Evolutionary conservation across 768 basidiomycete species (phyloP).

Genomic region (Boletus sensibilis): DNA sequence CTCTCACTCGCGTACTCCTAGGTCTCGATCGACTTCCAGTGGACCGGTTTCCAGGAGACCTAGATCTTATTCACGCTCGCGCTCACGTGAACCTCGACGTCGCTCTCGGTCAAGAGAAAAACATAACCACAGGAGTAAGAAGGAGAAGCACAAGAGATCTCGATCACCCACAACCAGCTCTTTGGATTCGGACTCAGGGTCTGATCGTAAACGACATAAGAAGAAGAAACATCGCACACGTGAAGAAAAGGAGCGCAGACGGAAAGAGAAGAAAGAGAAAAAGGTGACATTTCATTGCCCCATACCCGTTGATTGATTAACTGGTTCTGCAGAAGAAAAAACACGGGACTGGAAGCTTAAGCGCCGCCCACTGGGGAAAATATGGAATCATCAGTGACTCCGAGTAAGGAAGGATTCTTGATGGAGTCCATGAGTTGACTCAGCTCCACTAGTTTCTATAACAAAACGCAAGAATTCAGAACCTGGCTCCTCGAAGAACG

Average conservation of each 20-base stretch:
- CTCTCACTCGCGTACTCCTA: conserved; percentile 26
- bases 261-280: conserved; percentile 70
- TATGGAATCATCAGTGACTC: conserved; percentile 82
- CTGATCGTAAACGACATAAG: conserved; percentile 39
- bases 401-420: conserved; percentile 55
- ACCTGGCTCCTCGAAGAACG: conserved; percentile 94
- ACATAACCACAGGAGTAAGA: conserved; percentile 20
- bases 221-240: conserved; percentile 48
- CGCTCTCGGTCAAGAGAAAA: conserved; percentile 39
- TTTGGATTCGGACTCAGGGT: conserved; percentile 34
- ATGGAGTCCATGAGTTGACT: conserved; percentile 13
- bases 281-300: conserved; percentile 42
- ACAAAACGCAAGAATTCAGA: conserved; percentile 82
- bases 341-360: conserved; percentile 44
- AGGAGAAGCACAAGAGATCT: conserved; percentile 33
- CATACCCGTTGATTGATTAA: not conserved
- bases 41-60: conserved; percentile 14
- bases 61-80: conserved; percentile 26
- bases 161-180: conserved; percentile 43
- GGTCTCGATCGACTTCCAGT: conserved; percentile 29
- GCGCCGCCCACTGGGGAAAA: conserved; percentile 76
- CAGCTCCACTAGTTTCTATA: conserved; percentile 60
- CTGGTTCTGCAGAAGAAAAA: conserved; percentile 53
- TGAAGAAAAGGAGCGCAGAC: conserved; percentile 50
- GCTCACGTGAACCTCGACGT: conserved; percentile 26